phyloP scores from a whole-genome alignment of 345 rosid genomes.

The Euphorbia pulcherrima region DNA sequence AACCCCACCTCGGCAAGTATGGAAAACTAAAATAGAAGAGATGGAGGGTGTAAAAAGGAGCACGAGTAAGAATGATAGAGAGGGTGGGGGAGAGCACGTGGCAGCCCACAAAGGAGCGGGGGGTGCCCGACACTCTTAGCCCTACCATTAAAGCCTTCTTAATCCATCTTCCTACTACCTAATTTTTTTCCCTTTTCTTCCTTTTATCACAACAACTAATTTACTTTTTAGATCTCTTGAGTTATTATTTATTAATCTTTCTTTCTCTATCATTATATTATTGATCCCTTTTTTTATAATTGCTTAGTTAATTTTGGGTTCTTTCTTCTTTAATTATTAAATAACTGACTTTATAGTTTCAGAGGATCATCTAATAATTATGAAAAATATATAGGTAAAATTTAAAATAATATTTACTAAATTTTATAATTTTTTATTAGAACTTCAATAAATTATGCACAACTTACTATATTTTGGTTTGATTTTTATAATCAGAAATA shows the following conservation, averaged over 20 bases:
- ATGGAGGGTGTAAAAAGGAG: conserved; percentile 10
- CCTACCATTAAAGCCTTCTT: conserved; percentile 32
- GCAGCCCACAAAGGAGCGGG: conserved; percentile 24
- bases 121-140: conserved; percentile 40
- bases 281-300: too few relatives aligned
- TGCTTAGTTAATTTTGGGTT: neutral
- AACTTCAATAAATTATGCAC: too few relatives aligned
- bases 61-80: conserved; percentile 24
- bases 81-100: conserved; percentile 46
- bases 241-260: neutral
- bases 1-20: too few relatives aligned
- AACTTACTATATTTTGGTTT: too few relatives aligned
- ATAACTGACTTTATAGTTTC: too few relatives aligned
- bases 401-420: too few relatives aligned
- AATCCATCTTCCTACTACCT: conserved; percentile 16
- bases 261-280: too few relatives aligned
- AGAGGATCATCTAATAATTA: too few relatives aligned
- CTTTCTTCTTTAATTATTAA: neutral
- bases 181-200: neutral
- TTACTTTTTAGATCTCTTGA: neutral
- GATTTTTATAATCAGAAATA: too few relatives aligned
- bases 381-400: too few relatives aligned
- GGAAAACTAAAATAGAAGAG: neutral
- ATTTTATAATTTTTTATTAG: too few relatives aligned
- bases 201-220: neutral